Percentiles rank a stretch among this genome's conserved stretches.
These are phyloP conservation scores for Ochromonas danica DNA, from an alignment of 108 stramenopile genomes.

Conservation along the genomic window DNA sequence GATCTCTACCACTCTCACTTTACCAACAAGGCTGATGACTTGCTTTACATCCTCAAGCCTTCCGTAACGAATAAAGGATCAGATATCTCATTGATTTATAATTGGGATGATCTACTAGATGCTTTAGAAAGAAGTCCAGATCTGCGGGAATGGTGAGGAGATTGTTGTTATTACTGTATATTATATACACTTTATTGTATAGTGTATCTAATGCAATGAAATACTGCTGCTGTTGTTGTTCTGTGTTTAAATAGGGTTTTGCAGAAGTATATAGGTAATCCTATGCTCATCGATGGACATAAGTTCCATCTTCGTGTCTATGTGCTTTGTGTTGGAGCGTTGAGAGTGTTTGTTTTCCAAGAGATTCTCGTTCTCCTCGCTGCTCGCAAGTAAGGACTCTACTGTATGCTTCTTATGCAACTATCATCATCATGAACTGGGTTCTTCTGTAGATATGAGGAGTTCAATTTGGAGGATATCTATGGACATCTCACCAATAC, in stretches of 20 bases:
- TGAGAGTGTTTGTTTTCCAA: conserved; percentile 59
- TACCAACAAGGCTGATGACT: not conserved
- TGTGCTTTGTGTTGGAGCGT: conserved; percentile 45
- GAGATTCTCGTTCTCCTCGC: conserved; percentile 56
- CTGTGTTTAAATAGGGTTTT: not conserved
- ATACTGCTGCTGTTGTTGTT: not conserved
- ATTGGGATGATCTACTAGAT: conserved; percentile 48
- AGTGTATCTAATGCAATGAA: not conserved
- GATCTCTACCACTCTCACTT: not conserved
- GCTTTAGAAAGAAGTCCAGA: conserved; percentile 37
- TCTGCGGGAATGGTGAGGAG: conserved; percentile 53
- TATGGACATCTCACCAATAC: conserved; percentile 70
- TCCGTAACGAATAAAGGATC: conserved; percentile 55
- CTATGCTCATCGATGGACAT: conserved; percentile 52
- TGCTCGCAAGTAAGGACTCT: conserved; percentile 6
- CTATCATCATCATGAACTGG: too few relatives aligned
- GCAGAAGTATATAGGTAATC: conserved; percentile 50
- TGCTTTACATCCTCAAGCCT: conserved; percentile 57
- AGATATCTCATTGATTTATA: conserved; percentile 43
- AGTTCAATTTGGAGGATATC: conserved; percentile 33
- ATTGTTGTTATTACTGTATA: not conserved
- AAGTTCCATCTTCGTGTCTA: conserved; percentile 70
- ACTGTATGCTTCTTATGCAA: too few relatives aligned
- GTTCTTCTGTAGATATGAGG: conserved; percentile 41
- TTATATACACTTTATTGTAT: not conserved